Base-by-base conservation (phyloP, 2,329 filamentous ascomycete species). In the Sclerotinia borealis region DNA sequence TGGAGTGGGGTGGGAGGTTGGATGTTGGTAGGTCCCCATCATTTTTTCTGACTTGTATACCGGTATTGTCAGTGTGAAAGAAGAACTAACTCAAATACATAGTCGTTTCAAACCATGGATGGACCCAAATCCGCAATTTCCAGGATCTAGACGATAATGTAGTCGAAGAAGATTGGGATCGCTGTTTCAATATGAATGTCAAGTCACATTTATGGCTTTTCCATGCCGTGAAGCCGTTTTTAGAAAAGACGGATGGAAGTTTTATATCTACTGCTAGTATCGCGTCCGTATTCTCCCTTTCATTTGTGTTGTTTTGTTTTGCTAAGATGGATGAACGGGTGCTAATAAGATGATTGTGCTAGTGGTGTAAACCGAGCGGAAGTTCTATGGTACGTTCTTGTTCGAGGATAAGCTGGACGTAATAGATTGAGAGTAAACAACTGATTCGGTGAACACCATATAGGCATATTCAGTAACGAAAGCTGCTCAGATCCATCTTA, bases 391-490 rank as follows among this genome's bases (percentile, higher is more conserved):
- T 82, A 71, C 69, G 74, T 65, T 39, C 11, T 51, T 51, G 2
- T 6, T 13, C 7, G 31, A 43, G 39, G 9, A 27, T 17, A 13
- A 10, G 27, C 27, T 22, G 5, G 25, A 11, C 4, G 4, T 3
- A 31, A 10, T 15, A n/a, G 8, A 13, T 10, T 7, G 13, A 34
- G 7, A 27, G 17, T 22, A 10, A 27, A n/a, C n/a, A n/a, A n/a
- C n/a, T n/a, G n/a, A n/a, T n/a, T n/a, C n/a, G n/a, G n/a, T n/a
- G 6, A 50, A 11, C 9, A 6, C 34, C 2, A n/a, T 27, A 45
- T 52, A 82, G 87, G 84, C 91, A 4, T 95, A 95, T 71, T 80
- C 86, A 0, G 87, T 93, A 22, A 90, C 89, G 43, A 95, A 95
- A 74, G 84, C 90, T 0, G 91, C 91, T 13, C 84, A 88, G 64